phyloP scores from a whole-genome alignment of 805 yeast species.

The Kodamaea kaohsiungensis region DNA sequence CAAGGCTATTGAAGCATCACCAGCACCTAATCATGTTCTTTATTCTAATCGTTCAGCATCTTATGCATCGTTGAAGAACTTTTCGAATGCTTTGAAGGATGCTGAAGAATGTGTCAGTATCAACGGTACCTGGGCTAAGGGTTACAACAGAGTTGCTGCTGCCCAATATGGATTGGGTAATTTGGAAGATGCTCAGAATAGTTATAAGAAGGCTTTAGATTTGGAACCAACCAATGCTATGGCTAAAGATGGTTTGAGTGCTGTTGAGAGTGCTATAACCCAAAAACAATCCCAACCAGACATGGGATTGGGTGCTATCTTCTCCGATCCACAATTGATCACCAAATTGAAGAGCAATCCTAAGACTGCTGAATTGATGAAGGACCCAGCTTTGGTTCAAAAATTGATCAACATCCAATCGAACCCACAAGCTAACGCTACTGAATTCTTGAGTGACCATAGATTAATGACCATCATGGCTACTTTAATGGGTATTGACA shows the following conservation, averaged over 20 bases:
- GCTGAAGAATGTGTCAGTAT: conserved; percentile 82
- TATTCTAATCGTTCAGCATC: conserved; percentile 94
- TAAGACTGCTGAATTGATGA: conserved; percentile 81
- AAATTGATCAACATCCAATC: conserved; percentile 61
- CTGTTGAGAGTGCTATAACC: conserved; percentile 63
- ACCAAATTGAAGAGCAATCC: conserved; percentile 79
- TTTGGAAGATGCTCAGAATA: conserved; percentile 67
- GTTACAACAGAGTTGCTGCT: conserved; percentile 90
- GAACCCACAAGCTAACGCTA: conserved; percentile 75
- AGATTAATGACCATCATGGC: conserved; percentile 88
- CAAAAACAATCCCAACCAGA: conserved; percentile 61
- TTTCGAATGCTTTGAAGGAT: conserved; percentile 73
- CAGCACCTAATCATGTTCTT: conserved; percentile 85
- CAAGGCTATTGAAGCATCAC: conserved; percentile 82
- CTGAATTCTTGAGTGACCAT: conserved; percentile 74
- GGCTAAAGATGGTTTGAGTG: conserved; percentile 79
- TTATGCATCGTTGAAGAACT: conserved; percentile 77
- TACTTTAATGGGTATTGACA: conserved; percentile 78
- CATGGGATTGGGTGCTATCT: conserved; percentile 74
- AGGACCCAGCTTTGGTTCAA: conserved; percentile 79
- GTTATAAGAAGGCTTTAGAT: conserved; percentile 78
- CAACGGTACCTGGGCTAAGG: conserved; percentile 92
- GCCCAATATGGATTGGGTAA: conserved; percentile 88
- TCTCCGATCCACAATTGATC: conserved; percentile 77
- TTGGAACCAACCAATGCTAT: conserved; percentile 79